A percentile compares a stretch with the other conserved stretches of the same genome.
These are phyloP conservation scores for Yarrowia sp. DNA, from an alignment of 805 yeast genomes.

Conservation along the genomic window DNA sequence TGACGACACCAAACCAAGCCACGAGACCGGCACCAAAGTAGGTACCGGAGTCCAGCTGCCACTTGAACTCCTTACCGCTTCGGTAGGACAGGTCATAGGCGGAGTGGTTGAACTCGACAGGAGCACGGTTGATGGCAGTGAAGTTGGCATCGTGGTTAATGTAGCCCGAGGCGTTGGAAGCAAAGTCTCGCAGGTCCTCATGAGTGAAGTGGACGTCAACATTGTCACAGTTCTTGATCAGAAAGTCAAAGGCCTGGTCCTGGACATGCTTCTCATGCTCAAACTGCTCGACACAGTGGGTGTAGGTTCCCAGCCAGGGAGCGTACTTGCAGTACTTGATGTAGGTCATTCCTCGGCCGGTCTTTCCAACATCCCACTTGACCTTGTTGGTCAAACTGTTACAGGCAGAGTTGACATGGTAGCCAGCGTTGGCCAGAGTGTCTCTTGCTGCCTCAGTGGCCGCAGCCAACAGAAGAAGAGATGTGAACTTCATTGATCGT, in stretches of 20 bases:
- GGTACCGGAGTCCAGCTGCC: constrained; percentile 35
- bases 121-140: constrained; percentile 30
- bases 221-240: constrained; percentile 20
- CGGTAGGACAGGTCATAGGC: constrained; percentile 5
- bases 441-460: constrained; percentile 21
- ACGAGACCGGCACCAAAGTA: constrained; percentile 46
- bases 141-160: constrained; percentile 32
- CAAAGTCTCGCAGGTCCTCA: not conserved
- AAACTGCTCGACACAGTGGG: constrained; percentile 23
- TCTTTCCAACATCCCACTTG: constrained; percentile 28
- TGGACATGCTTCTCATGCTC: constrained; percentile 1
- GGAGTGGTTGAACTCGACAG: constrained; percentile 28
- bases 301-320: constrained; percentile 37
- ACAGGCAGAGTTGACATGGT: constrained; percentile 32
- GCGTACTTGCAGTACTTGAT: constrained; percentile 33
- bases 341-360: constrained; percentile 19
- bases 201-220: constrained; percentile 5
- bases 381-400: constrained; percentile 20
- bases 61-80: constrained; percentile 8
- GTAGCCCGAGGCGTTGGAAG: constrained; percentile 7
- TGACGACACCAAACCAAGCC: constrained; percentile 48
- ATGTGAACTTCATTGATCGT: constrained; percentile 24
- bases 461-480: constrained; percentile 26
- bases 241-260: constrained; percentile 28
- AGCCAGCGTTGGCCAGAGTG: constrained; percentile 25